Evolutionary conservation across 2,329 filamentous ascomycete genomes (phyloP), one percentile per base, ranked within the genome.

Genomic region (Pestalotiopsis sp.): DNA sequence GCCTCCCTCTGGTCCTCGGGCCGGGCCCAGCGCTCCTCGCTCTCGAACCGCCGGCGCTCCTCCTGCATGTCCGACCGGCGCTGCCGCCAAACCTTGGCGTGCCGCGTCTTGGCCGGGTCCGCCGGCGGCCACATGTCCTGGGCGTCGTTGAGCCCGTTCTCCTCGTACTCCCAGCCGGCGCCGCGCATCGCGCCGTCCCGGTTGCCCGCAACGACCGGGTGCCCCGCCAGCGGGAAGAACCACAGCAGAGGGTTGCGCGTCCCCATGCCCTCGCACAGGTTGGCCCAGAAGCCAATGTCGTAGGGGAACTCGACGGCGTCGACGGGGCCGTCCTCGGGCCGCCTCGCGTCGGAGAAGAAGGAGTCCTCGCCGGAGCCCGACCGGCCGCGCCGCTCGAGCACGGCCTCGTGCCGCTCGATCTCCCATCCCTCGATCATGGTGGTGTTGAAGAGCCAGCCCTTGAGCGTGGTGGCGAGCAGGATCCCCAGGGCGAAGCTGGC

Each of bases 361-460:
- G 71, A 71, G 12, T 73, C 75, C 39, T 71, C 72, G 52, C 70
- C 73, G 27, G 79, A 80, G 2, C 80, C 77, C 83, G 79, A n/a
- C 75, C 78, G 41, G 62, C 75, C 73, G 4, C 84, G 81, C 38
- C 87, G 82, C 25, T 83, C 80, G 27, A 90, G 80, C 1, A 90
- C 78, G 9, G 86, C 83, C 71, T 89, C 87, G 78, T 92, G 90
- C 0, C 89, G 83, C 72, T 92, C 89, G 61, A 89, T 79, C 76
- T 92, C 92, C 92, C 92, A 95, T 70, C 86, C 86, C 80, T 97
- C 93, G 74, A 97, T 96, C 78, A 92, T 93, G 27, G 92, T 95
- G 17, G 86, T 89, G 80, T 95, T 95, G 70, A 91, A 84, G 4
- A 86, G 74, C 77, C 93, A 90, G 67, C 85, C 85, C 77, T 87